Evolutionary conservation across 768 basidiomycete genomes (phyloP), one percentile per base, ranked within the genome.

Genomic region (Phylloporus sp.): DNA sequence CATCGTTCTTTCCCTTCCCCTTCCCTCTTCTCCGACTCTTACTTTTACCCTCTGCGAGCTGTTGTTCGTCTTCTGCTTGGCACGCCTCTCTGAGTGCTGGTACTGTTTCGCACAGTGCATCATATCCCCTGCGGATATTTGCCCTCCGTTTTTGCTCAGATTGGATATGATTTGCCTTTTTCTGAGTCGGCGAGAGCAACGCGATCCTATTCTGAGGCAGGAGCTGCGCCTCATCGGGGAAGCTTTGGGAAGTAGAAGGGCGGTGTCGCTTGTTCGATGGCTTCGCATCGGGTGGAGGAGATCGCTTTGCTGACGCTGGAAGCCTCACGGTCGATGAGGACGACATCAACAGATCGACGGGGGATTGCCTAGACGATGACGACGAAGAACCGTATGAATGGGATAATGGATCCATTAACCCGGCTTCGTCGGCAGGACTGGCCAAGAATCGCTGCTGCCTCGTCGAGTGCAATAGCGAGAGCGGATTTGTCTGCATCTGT

Each of bases 101-200:
- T 0, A 96, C 84, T 22, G 81, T 79, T 21, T 84, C 84, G 58
- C 91, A 93, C 0, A 96, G 73, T 7, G 85, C 82, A 56, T 94
- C 92, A 62, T 95, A 95, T 10, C 91, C 93, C 31, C 82, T 70
- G 10, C 90, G 77, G 42, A 96, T 95, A 57, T 92, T 93, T 13
- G 90, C 90, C 26, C 93, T 80, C 21, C 93, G 82, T 65, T 94
- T 94, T 71, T 95, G 91, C 69, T 96, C 93, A 3, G 84, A 87
- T 57, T 90, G 86, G 54, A 96, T 95, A 60, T 96, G 92, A 58
- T 94, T 94, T 32, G 86, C 86, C 62, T 93, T 90, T 64, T 94
- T 94, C 72, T 93, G 89, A 3, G 85, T 82, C 0, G 87, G 80
- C 2, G 85, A 83, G 21, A 94, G 76, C 21, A 92, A 73, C 8